Percentiles rank a stretch among this genome's conserved stretches.
phyloP scores from a whole-genome alignment of 2,329 filamentous ascomycete genomes.

The Incumbomyces delicatus region DNA sequence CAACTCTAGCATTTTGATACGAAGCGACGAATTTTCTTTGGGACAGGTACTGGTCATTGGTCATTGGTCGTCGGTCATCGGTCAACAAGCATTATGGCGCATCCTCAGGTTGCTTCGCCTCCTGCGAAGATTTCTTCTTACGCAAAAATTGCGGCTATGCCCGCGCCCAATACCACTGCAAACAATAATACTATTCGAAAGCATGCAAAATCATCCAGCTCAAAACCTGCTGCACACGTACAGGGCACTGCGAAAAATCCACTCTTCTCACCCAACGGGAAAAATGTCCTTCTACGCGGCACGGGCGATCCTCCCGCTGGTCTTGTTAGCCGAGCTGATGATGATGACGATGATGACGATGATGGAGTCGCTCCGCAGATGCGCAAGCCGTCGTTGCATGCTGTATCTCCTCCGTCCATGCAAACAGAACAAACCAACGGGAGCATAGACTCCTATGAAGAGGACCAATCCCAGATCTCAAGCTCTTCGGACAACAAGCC shows the following conservation, averaged over 20 bases:
- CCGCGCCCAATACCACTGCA: slow-evolving; percentile 20
- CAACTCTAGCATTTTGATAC: slow-evolving; percentile 13
- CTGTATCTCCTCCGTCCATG: slow-evolving; percentile 5
- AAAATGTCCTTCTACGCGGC: too few relatives aligned
- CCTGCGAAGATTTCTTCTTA: slow-evolving; percentile 59
- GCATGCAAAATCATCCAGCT: slow-evolving; percentile 17
- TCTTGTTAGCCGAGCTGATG: slow-evolving; percentile 12
- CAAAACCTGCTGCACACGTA: slow-evolving; percentile 7
- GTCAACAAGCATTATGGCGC: slow-evolving; percentile 16
- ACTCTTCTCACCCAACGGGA: background rate
- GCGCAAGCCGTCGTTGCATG: slow-evolving; percentile 13
- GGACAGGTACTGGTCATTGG: background rate
- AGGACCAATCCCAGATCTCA: slow-evolving; percentile 43
- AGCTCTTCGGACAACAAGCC: slow-evolving; percentile 62
- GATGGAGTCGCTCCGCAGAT: slow-evolving; percentile 13
- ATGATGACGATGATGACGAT: slow-evolving; percentile 19
- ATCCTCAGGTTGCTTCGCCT: slow-evolving; percentile 19
- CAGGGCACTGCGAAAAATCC: background rate
- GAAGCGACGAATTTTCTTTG: slow-evolving; percentile 21
- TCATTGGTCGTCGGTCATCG: too few relatives aligned
- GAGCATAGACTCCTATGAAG: slow-evolving; percentile 26
- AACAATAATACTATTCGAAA: slow-evolving; percentile 13
- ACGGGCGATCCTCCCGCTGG: background rate
- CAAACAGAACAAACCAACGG: slow-evolving; percentile 13
- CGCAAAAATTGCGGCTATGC: slow-evolving; percentile 51